Evolutionary conservation across 2,329 filamentous ascomycete genomes (phyloP), one percentile per base, ranked within the genome.

Genomic region (Colletotrichum lindemuthianum): DNA sequence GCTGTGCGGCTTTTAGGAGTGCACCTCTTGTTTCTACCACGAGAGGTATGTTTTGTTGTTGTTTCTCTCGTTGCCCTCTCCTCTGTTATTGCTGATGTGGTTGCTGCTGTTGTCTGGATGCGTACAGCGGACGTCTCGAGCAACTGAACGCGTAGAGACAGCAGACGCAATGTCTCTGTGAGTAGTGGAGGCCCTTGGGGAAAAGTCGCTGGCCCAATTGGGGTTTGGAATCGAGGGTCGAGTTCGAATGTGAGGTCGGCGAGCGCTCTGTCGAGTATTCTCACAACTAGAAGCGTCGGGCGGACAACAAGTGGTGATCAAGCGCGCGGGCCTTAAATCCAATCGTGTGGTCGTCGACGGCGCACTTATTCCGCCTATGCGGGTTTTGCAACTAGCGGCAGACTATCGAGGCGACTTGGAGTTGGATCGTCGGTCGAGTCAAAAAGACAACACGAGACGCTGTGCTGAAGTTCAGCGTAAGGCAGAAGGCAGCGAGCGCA

Each of bases 1-100:
- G 63, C 59, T 48, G 63, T 65, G 63, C 63, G 47, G 41, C 63
- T 65, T 57, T 55, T 47, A 57, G 24, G 24, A 24, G 24, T 24
- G 24, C 24, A 40, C 63, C 41, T 63, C 6, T 61, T 39, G 50
- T 51, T 65, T 51, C 47, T 65, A 44, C 32, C 41, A 24, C 24
- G 24, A 24, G 24, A 24, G 24, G 24, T 24, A 24, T 24, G 24
- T 4, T 24, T 24, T 24, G 24, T 24, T 24, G 24, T 24, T 24
- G 24, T 24, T 24, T 24, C 24, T 24, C 24, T 24, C 24, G 24
- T 24, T 24, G 24, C 24, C 24, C 24, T 24, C 24, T 24, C 5
- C 24, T 24, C 24, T 24, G 24, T 24, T 24, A 24, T 24, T 24
- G 24, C 24, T 24, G 24, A 24, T 24, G 24, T 4, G 5, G 24